Conservation (phyloP, 805 yeast species). For the Peterozyma toletana region DNA sequence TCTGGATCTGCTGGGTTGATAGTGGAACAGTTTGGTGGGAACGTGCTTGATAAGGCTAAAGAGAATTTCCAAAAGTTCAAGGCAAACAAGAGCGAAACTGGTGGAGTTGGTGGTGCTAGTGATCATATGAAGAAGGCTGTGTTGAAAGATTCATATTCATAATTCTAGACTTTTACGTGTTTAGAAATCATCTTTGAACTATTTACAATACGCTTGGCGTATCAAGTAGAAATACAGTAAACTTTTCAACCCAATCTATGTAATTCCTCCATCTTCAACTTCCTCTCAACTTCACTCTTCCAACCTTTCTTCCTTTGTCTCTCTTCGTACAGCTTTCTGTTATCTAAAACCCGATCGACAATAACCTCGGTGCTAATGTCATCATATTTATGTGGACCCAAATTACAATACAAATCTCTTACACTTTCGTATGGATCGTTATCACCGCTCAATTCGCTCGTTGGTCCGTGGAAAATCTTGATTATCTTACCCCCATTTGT, state of each 20-base stretch:
- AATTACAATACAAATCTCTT: conserved; percentile 25
- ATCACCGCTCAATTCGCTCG: conserved; percentile 26
- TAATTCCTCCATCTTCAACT: conserved; percentile 18
- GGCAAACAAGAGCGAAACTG: no score
- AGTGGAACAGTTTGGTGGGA: no score
- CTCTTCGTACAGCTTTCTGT: conserved; percentile 68
- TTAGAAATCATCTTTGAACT: no score
- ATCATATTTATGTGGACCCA: conserved; percentile 51
- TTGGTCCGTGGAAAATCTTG: conserved; percentile 54
- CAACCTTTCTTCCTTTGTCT: conserved; percentile 86
- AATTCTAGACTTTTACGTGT: no score
- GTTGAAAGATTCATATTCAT: no score
- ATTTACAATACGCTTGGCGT: no score
- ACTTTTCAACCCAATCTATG: background rate
- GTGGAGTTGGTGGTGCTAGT: no score
- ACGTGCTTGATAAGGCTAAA: no score
- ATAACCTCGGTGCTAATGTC: conserved; percentile 66
- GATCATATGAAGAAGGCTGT: no score
- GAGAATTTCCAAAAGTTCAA: no score
- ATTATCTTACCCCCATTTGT: conserved; percentile 24
- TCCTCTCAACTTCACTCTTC: conserved; percentile 50
- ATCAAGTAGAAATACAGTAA: background rate
- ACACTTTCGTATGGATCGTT: conserved; percentile 22
- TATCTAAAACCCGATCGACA: conserved; percentile 63
- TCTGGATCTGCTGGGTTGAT: no score